Base-by-base conservation (phyloP, 345 rosid species). In the Aurinia saxatilis region DNA sequence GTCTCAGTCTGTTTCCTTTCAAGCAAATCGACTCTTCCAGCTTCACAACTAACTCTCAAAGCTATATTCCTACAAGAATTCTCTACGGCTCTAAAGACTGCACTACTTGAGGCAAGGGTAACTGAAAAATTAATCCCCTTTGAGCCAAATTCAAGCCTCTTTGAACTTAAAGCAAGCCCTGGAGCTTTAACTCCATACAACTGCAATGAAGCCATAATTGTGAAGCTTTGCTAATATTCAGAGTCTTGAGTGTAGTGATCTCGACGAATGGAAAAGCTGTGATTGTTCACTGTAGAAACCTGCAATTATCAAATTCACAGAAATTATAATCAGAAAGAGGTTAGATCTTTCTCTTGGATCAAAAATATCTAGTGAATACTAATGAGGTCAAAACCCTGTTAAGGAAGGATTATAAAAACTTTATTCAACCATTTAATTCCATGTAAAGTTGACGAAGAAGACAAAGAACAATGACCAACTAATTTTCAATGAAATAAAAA, bases 101-200 rank as follows among this genome's bases (percentile, higher is more conserved):
- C 48, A 54, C 50, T 36, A 36, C 42, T 60, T 21, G 67, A 34
- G 17, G 54, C 27, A 16, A 50, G 3, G 13, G 57, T 37, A 57
- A 49, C 71, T 31, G 73, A 68, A 27, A 42, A 23, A 35, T 10
- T 35, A 51, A 6, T 17, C 34, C 62, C 36, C 19, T 56, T 63
- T 48, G 74, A 47, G 51, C 52, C 58, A 48, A 33, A 63, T 58
- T 62, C 68, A 15, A 63, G 45, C 58, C 42, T 52, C 57, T 31
- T 55, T 8, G 69, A 63, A 12, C 69, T 47, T 55, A 70, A 38
- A 38, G 69, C 46, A 47, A 70, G 44, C 51, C 68, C 64, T 63
- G 74, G 64, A 70, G 74, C 42, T 70, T 70, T 57, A 30, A 70
- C 69, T 55, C 74, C 74, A 3, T 39, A 63, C 56, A 70, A 63